A percentile compares a stretch with the other conserved stretches of the same genome.
Conservation (phyloP, 768 basidiomycete species). For the Boletus speciosus region DNA sequence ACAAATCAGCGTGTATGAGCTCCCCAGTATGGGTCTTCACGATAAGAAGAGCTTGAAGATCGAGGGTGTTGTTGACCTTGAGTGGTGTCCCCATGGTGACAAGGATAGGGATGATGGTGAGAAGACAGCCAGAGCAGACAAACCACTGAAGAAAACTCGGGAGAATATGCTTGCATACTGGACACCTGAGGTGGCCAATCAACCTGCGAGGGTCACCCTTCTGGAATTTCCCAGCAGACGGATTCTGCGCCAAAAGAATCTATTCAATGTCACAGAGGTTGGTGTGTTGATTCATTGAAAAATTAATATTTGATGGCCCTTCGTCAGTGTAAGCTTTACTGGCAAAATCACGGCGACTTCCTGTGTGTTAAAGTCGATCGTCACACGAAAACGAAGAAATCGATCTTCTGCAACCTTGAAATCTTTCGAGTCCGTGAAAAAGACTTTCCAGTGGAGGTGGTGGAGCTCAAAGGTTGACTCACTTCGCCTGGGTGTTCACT, state of each 20-base stretch:
- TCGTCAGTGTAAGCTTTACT: conserved; percentile 88
- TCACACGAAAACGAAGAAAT: conserved; percentile 98
- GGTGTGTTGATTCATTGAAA: conserved; percentile 26
- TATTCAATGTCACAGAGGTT: conserved; percentile 97
- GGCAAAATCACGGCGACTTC: conserved; percentile 98
- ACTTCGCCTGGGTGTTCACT: not conserved
- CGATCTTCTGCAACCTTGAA: conserved; percentile 96
- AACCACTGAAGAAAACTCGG: conserved; percentile 57
- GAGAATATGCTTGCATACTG: conserved; percentile 97
- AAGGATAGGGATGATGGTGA: conserved; percentile 76
- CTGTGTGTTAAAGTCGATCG: conserved; percentile 99
- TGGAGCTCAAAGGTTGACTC: conserved; percentile 85
- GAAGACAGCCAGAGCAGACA: conserved; percentile 37
- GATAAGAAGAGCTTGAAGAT: conserved; percentile 98
- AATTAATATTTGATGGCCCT: not conserved
- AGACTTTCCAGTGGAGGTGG: conserved; percentile 94
- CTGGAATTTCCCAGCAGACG: conserved; percentile 82
- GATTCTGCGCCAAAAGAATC: conserved; percentile 88
- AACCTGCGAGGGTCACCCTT: conserved; percentile 95
- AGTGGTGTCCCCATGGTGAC: conserved; percentile 95
- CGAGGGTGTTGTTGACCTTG: conserved; percentile 96
- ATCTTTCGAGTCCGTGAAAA: conserved; percentile 97
- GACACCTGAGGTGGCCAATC: conserved; percentile 95
- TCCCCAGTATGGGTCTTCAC: conserved; percentile 89
- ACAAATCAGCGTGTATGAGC: conserved; percentile 95